Evolutionary conservation across 148 eudicot genomes (phyloP), one percentile per base, ranked within the genome.

Genomic region (Talinum fruticosum): DNA sequence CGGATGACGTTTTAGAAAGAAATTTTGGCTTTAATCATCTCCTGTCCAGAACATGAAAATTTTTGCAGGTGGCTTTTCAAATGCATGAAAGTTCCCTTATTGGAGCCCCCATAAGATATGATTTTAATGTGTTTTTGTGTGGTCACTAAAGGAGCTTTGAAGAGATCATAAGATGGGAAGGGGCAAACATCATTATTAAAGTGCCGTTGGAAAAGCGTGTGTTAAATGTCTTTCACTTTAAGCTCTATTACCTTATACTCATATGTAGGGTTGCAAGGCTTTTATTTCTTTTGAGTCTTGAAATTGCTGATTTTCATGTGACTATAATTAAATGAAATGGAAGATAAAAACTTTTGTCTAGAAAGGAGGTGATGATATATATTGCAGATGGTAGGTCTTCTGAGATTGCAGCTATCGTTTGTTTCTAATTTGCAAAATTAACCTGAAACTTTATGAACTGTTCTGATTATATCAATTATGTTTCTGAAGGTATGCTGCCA

Each of bases 401-500:
- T 51, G 34, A 5, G 28, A 57, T 28, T 1, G 2, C 35, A 51
- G 45, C 66, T 4, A 28, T 6, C 21, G 10, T 41, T 69, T 68
- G 38, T 21, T 51, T 53, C 16, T 41, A n/a, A n/a, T 57, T n/a
- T 3, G 8, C 26, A 77, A 69, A 32, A 49, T 67, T 77, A 44
- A 23, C 69, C 74, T 44, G 44, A 73, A 67, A 21, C 41, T 37
- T 33, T 12, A 76, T 68, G 54, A 73, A 13, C n/a, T 76, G 65
- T 67, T 64, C 54, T 73, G 29, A 8, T 23, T 38, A 51, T 53
- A 16, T 57, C 24, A 29, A 29, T 74, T 71, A 37, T 75, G 72
- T 75, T 72, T 80, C 70, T 80, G 82, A 85, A 96, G 99, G 90
- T 96, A 96, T 87, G 90, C 99, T 29, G 91, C 98, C 79, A 90